phyloP scores from a whole-genome alignment of 176 grass and related monocot genomes.

The Eleusine indica region DNA sequence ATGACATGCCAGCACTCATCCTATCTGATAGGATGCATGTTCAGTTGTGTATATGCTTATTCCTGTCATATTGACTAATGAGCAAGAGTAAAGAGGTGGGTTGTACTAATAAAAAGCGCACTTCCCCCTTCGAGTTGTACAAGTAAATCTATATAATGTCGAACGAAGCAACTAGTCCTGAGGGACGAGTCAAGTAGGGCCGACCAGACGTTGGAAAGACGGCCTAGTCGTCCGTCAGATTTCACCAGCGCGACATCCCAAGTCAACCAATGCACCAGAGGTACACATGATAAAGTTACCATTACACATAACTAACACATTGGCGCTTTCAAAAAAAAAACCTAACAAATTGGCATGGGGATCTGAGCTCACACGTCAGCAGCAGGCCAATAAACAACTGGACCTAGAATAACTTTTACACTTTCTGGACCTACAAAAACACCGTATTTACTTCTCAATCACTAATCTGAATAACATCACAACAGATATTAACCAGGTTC shows the following conservation, averaged over 20 bases:
- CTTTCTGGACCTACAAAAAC: neutral
- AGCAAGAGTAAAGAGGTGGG: neutral
- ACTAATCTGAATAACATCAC: slow-evolving; percentile 13
- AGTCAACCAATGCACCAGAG: neutral
- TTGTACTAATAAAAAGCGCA: neutral
- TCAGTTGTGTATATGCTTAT: too few relatives aligned
- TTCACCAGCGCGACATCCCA: neutral
- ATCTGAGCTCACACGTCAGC: neutral
- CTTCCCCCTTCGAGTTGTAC: neutral
- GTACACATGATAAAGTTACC: neutral
- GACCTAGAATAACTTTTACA: neutral
- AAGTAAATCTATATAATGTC: neutral
- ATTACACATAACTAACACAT: neutral
- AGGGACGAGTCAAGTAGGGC: neutral
- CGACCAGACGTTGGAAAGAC: neutral
- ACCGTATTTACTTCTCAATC: slow-evolving; percentile 18
- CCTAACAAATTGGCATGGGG: neutral
- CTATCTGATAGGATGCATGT: neutral
- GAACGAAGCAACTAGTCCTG: neutral
- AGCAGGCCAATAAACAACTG: neutral
- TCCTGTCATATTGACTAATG: too few relatives aligned
- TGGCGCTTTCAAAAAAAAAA: neutral
- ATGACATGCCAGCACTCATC: neutral
- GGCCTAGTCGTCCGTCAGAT: neutral
- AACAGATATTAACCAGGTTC: neutral